These are phyloP conservation scores for Sugiyamaella xylanicola DNA, from an alignment of 1,139 yeast genomes.

Conservation along the genomic window DNA sequence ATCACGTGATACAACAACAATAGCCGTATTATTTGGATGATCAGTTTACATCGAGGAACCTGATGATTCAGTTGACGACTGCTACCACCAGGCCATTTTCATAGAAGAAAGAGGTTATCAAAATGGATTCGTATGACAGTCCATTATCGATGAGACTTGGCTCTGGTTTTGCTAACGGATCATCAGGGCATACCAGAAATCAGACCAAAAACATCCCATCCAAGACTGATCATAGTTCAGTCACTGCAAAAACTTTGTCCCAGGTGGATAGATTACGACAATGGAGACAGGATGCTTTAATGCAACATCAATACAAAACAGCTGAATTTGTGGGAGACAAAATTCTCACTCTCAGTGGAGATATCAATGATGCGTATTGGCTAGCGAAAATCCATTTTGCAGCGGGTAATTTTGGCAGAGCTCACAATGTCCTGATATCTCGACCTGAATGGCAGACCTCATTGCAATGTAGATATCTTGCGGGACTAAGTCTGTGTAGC, in stretches of 20 bases:
- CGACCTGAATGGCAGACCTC: conserved; percentile 44
- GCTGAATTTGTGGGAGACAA: conserved; percentile 95
- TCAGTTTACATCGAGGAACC: not conserved
- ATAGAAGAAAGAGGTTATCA: not conserved
- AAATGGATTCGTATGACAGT: conserved; percentile 16
- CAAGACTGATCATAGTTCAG: not conserved
- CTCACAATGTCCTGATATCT: conserved; percentile 59
- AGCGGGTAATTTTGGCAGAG: conserved; percentile 76
- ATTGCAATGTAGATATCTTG: conserved; percentile 79
- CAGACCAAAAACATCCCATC: not conserved
- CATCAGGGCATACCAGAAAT: not conserved
- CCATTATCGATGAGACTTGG: conserved; percentile 13
- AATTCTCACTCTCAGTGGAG: conserved; percentile 72
- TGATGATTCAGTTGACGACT: no score
- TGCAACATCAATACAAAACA: conserved; percentile 89
- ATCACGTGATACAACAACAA: not conserved
- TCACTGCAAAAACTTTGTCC: conserved; percentile 46
- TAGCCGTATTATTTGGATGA: conserved; percentile 10
- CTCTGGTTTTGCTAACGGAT: not conserved
- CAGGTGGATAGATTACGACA: conserved; percentile 84
- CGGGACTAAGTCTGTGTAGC: conserved; percentile 74
- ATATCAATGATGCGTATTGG: conserved; percentile 96
- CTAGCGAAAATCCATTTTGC: conserved; percentile 84
- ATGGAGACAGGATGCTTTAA: conserved; percentile 93
- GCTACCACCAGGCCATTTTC: no score